phyloP scores from a whole-genome alignment of 163 green algal species.

The Chlorella variabilis region DNA sequence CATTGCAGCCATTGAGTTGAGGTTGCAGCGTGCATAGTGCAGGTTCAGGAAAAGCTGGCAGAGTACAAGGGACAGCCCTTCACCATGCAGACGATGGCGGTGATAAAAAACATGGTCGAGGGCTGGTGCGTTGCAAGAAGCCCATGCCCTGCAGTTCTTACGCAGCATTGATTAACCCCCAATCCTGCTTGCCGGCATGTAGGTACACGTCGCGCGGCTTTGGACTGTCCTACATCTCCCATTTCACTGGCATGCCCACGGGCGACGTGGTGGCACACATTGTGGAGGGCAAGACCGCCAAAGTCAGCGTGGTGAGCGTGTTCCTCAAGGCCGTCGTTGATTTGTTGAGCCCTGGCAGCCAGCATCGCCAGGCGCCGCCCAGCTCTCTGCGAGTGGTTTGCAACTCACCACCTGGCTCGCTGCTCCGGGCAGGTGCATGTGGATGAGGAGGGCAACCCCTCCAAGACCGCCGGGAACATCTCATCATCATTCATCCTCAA shows the following conservation, averaged over 20 bases:
- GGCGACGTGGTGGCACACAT: constrained; percentile 60
- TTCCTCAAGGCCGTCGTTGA: too few species aligned
- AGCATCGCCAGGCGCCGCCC: too few species aligned
- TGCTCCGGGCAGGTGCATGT: constrained; percentile 66
- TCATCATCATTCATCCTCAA: constrained; percentile 65
- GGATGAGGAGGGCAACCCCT: constrained; percentile 73
- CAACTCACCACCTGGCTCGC: too few species aligned
- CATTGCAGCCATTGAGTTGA: neutral
- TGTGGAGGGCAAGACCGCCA: constrained; percentile 53
- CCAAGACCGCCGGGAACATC: constrained; percentile 58
- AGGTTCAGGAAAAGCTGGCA: constrained; percentile 46
- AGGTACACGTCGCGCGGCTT: constrained; percentile 92
- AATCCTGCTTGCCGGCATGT: neutral
- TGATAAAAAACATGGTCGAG: constrained; percentile 58
- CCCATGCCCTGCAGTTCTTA: neutral
- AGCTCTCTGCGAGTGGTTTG: too few species aligned
- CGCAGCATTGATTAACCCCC: neutral
- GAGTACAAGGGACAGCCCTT: constrained; percentile 54
- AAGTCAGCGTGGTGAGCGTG: constrained; percentile 49
- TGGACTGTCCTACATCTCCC: constrained; percentile 82
- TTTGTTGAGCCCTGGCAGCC: too few species aligned
- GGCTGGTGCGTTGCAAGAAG: constrained; percentile 50
- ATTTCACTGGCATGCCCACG: constrained; percentile 85
- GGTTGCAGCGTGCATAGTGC: too few species aligned
- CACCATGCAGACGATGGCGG: constrained; percentile 50